Conservation (phyloP, 2,329 filamentous ascomycete species). For the Arthrobotrys conoides region DNA sequence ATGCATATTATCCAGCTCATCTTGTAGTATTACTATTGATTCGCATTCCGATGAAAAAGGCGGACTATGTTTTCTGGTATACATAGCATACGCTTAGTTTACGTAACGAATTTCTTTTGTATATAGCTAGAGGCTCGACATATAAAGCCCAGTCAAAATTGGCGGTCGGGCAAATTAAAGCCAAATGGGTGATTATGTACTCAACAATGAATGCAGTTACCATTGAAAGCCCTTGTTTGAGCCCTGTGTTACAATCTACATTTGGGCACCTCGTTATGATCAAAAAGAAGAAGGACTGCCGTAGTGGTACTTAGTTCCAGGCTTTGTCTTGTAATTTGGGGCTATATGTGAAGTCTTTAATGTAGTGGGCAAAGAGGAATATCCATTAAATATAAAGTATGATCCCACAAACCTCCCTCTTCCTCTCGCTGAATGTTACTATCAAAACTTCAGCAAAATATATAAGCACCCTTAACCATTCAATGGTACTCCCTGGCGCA, state of each 20-base stretch:
- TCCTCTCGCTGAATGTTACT: no score
- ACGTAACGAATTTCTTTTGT: slow-evolving; percentile 14
- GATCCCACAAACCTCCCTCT: no score
- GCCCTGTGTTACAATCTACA: background rate
- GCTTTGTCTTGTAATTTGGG: no score
- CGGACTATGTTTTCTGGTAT: slow-evolving; percentile 35
- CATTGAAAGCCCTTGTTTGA: background rate
- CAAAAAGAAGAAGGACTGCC: background rate
- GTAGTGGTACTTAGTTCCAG: no score
- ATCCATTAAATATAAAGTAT: no score
- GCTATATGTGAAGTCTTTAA: no score
- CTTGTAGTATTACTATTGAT: slow-evolving; percentile 24
- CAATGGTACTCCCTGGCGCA: no score
- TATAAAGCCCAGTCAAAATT: background rate
- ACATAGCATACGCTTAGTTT: background rate
- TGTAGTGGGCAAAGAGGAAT: no score
- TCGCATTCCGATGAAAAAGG: slow-evolving; percentile 40
- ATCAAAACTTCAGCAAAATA: no score
- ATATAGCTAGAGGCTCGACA: background rate
- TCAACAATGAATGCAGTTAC: background rate
- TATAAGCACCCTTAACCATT: no score
- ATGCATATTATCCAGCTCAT: slow-evolving; percentile 40
- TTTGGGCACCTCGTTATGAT: no score
- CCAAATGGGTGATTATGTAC: background rate
- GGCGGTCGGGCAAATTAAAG: background rate